Evolutionary conservation across 352 stramenopile species (phyloP), one percentile per base, ranked within the genome.

Genomic region (Blastocystis sp.): DNA sequence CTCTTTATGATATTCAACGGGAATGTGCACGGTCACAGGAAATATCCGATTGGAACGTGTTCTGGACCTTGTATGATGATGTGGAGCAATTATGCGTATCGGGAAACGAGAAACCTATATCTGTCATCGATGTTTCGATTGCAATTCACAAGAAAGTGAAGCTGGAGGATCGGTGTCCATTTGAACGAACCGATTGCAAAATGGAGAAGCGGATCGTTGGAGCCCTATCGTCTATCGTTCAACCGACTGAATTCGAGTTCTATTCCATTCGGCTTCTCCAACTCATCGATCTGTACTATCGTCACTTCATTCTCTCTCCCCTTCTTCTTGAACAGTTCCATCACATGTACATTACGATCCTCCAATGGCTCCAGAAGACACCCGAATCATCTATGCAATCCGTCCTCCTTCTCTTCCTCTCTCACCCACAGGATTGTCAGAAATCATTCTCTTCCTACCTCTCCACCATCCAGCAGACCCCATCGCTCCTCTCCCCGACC

Each of bases 1-100:
- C 56, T 18, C 8, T 81, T 24, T 81, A 48, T 65, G 69, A 81
- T 44, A 49, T 81, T 34, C 69, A 81, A 44, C 3, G 27, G 24
- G 44, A 61, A 0, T 36, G 61, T 61, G 69, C 46, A 4, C n/a
- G 29, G 34, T 81, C 6, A 27, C 18, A 53, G 36, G 42, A 46
- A 51, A 34, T 46, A 16, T 49, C 48, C 63, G 63, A 51, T n/a
- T 51, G 24, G 24, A 46, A 27, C 21, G 63, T 51, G 4, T 51
- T 54, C 29, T 75, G 63, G 63, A 40, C 21, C 21, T 75, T 56
- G 24, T 53, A 75, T 51, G 7, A 75, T 29, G 63, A 51, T 48
- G 36, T 75, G 21, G 32, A 32, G 51, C 51, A 59, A 11, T 32
- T 27, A 6, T 59, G 51, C 11, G 11, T 59, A 6, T 32, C n/a